Conservation (phyloP, 1,139 yeast genomes). For the Spathaspora sp. region DNA sequence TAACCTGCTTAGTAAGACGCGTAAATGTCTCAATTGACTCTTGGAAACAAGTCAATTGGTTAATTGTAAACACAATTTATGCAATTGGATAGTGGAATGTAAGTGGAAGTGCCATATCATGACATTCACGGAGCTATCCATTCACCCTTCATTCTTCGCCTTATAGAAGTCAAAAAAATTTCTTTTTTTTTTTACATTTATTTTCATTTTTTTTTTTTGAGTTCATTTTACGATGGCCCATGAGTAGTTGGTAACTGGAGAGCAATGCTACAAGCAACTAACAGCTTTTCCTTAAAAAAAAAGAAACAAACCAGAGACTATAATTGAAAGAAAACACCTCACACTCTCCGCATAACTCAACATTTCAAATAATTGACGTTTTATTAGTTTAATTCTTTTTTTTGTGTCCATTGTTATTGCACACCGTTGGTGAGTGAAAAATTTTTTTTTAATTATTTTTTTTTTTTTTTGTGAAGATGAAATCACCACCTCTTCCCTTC, state of each 20-base stretch:
- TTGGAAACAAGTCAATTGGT: no score
- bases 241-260: neutral
- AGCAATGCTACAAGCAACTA: no score
- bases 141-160: neutral
- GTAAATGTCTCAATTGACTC: no score
- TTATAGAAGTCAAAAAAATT: neutral
- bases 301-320: neutral
- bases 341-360: neutral
- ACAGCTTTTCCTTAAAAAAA: no score
- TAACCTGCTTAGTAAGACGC: no score
- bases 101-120: neutral
- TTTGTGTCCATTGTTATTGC: neutral
- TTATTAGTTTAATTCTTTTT: neutral
- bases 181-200: neutral
- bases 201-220: neutral
- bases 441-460: conserved; percentile 5
- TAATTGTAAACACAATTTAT: neutral
- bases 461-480: neutral
- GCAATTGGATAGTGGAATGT: neutral
- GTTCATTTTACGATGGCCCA: neutral
- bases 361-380: neutral
- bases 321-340: neutral
- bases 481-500: conserved; percentile 3
- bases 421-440: conserved; percentile 2
- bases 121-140: neutral